These are phyloP conservation scores for Glutinoglossum americanum DNA, from an alignment of 495 filamentous ascomycete species.

Conservation along the genomic window DNA sequence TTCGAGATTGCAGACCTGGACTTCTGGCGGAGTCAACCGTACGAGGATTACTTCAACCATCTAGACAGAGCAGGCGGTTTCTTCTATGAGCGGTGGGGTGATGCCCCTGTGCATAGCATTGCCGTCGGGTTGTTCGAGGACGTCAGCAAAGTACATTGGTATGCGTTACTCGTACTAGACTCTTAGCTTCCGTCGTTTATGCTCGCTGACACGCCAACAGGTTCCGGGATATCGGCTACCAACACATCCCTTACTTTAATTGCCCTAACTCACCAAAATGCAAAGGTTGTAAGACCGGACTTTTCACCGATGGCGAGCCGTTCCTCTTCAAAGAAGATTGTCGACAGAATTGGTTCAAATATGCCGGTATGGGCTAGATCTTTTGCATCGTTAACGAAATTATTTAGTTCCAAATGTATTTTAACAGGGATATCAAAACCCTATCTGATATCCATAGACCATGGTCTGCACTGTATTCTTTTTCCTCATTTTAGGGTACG, in stretches of 20 bases:
- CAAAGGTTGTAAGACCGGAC: conserved; percentile 62
- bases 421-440: too few species aligned
- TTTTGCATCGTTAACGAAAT: not conserved
- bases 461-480: not conserved
- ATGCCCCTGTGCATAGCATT: conserved; percentile 93
- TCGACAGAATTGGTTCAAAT: conserved; percentile 91
- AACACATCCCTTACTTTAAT: conserved; percentile 96
- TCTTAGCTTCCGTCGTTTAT: not conserved
- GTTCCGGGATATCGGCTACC: conserved; percentile 99
- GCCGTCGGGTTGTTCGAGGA: conserved; percentile 90
- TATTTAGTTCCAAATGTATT: not conserved
- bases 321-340: conserved; percentile 85
- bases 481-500: not conserved
- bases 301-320: conserved; percentile 68
- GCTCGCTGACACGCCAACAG: conserved; percentile 21
- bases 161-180: conserved; percentile 14
- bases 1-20: conserved; percentile 93
- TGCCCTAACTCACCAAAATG: conserved; percentile 95
- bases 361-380: conserved; percentile 53
- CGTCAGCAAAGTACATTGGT: conserved; percentile 84
- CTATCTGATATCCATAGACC: too few species aligned
- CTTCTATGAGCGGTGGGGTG: conserved; percentile 98
- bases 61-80: conserved; percentile 88
- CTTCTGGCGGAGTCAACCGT: conserved; percentile 81
- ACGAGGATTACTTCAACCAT: conserved; percentile 92